phyloP scores from a whole-genome alignment of 768 basidiomycete species.

The Mycena venus region DNA sequence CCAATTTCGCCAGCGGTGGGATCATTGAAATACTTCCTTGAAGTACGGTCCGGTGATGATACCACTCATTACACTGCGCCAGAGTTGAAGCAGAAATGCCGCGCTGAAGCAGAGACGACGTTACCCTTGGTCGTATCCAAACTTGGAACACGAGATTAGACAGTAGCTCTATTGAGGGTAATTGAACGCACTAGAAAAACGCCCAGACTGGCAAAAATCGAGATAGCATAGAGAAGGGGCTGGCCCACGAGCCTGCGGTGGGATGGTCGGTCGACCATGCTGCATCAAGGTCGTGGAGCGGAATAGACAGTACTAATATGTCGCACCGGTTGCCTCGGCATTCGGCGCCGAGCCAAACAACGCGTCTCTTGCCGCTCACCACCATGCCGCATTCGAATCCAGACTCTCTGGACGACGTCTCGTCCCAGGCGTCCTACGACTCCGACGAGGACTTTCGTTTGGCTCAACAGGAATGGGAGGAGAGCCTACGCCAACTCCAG shows the following conservation, averaged over 20 bases:
- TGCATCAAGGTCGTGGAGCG: conserved; percentile 55
- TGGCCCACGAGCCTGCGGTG: conserved; percentile 74
- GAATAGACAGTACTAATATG: background rate
- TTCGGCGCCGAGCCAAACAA: background rate
- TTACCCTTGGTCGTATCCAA: conserved; percentile 91
- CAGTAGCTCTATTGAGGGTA: conserved; percentile 10
- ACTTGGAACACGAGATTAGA: conserved; percentile 55
- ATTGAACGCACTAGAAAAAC: conserved; percentile 79
- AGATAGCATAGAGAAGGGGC: conserved; percentile 82
- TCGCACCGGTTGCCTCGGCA: background rate
- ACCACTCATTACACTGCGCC: conserved; percentile 85
- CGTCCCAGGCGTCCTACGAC: conserved; percentile 68
- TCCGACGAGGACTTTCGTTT: conserved; percentile 79
- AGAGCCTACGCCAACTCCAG: conserved; percentile 87
- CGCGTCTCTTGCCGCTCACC: conserved; percentile 34
- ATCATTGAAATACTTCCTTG: conserved; percentile 82
- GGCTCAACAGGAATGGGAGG: conserved; percentile 94
- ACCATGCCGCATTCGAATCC: conserved; percentile 72
- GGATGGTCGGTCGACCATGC: conserved; percentile 59
- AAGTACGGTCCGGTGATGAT: conserved; percentile 92
- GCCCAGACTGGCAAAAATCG: conserved; percentile 85
- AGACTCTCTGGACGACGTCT: conserved; percentile 71
- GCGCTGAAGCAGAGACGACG: conserved; percentile 28
- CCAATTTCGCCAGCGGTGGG: conserved; percentile 83
- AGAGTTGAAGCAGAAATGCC: conserved; percentile 8